Percentiles rank a stretch among this genome's conserved stretches.
Evolutionary conservation across 148 eudicot species (phyloP).

Genomic region (Salicornia ramosissima): DNA sequence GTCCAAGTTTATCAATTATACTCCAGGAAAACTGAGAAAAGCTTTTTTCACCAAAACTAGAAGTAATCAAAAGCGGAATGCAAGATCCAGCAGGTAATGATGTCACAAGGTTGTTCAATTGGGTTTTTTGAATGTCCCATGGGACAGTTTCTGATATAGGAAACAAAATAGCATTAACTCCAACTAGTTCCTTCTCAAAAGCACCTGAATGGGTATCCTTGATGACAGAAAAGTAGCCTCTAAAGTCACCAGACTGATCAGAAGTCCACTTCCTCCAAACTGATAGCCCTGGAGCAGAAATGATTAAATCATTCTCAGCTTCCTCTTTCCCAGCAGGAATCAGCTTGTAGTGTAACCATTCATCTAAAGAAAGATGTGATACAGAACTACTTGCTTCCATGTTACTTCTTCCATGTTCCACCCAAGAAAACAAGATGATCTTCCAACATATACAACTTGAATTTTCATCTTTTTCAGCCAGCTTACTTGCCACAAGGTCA

Average conservation of each 20-base stretch:
- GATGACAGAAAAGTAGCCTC: conserved; percentile 70
- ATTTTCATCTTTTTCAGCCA: conserved; percentile 44
- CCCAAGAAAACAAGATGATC: conserved; percentile 42
- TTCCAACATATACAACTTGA: conserved; percentile 89
- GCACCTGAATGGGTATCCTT: conserved; percentile 37
- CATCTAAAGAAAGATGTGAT: conserved; percentile 29
- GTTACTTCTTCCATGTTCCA: conserved; percentile 16
- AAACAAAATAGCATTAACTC: conserved; percentile 64
- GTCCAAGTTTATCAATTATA: conserved; percentile 50
- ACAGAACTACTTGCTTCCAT: conserved; percentile 21
- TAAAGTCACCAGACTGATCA: conserved; percentile 26
- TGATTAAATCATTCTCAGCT: conserved; percentile 33
- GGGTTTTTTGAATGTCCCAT: conserved; percentile 56
- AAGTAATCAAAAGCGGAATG: conserved; percentile 64
- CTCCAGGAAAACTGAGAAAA: conserved; percentile 24
- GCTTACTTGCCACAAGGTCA: conserved; percentile 54
- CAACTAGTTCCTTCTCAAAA: conserved; percentile 37
- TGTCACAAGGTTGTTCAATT: conserved; percentile 50
- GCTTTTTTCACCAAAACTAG: conserved; percentile 34
- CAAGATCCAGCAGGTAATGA: conserved; percentile 57
- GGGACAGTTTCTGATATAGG: conserved; percentile 51
- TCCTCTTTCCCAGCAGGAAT: conserved; percentile 46
- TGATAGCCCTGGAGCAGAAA: conserved; percentile 61
- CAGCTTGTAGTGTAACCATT: conserved; percentile 77
- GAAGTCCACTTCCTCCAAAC: conserved; percentile 77